Conservation (phyloP, 257 asterid genomes). For the Ilex asprella region DNA sequence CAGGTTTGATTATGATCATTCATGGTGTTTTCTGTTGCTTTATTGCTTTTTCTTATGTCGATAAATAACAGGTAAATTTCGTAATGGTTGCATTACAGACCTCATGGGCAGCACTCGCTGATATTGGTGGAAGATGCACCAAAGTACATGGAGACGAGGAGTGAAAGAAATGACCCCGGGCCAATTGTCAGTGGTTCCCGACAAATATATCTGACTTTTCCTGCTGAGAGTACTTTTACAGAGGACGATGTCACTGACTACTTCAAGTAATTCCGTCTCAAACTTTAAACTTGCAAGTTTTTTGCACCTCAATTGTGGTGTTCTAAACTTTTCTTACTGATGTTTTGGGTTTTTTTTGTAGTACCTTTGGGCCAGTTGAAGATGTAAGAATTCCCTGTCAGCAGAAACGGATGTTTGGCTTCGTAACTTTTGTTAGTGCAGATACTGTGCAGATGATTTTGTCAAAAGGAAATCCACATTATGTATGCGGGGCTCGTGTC, state of each 20-base stretch:
- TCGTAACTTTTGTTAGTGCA: constrained; percentile 60
- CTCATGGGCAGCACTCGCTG: constrained; percentile 89
- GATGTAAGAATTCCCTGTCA: constrained; percentile 94
- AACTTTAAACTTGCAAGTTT: background rate
- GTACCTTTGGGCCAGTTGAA: constrained; percentile 78
- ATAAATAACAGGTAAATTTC: background rate
- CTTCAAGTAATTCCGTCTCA: constrained; percentile 40
- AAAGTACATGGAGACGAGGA: constrained; percentile 40
- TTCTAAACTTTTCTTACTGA: constrained; percentile 6
- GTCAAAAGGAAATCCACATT: constrained; percentile 82
- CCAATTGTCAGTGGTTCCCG: constrained; percentile 61
- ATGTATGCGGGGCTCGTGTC: constrained; percentile 79
- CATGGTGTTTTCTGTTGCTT: background rate
- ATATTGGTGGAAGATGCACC: constrained; percentile 69
- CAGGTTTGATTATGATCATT: constrained; percentile 30
- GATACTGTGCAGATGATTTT: constrained; percentile 65
- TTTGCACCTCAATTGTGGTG: background rate
- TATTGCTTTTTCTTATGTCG: background rate
- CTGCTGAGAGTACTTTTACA: constrained; percentile 70
- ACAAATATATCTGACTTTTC: constrained; percentile 84
- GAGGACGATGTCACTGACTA: constrained; percentile 77
- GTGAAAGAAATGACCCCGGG: constrained; percentile 70
- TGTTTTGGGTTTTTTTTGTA: constrained; percentile 17
- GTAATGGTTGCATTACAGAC: constrained; percentile 31
- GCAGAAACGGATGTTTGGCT: constrained; percentile 87